Conservation (phyloP, 116 monocot species). For the Phalaenopsis hybrid region DNA sequence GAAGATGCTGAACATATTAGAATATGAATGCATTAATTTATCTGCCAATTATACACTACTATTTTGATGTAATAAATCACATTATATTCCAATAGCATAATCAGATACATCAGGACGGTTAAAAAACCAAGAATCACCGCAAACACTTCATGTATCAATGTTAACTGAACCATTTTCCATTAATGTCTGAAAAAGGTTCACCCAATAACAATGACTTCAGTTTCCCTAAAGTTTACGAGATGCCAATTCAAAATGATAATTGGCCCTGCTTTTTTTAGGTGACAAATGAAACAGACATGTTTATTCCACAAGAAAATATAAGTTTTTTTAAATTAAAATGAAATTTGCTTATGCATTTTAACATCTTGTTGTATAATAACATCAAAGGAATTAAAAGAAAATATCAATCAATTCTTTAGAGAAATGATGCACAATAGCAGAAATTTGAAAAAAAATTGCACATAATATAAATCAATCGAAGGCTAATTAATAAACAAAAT, state of each 20-base stretch:
- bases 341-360: neutral
- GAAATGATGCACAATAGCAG: neutral
- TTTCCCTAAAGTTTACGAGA: slow-evolving; percentile 5
- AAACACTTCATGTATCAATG: neutral
- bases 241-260: neutral
- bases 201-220: slow-evolving; percentile 11
- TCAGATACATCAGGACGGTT: neutral
- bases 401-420: neutral
- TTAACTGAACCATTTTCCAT: slow-evolving; percentile 15
- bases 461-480: neutral
- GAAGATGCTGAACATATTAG: neutral
- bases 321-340: neutral
- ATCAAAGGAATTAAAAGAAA: neutral
- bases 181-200: neutral
- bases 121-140: neutral
- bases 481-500: too few relatives aligned
- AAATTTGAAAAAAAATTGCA: neutral
- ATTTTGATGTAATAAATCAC: neutral
- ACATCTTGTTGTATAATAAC: neutral
- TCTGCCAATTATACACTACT: neutral
- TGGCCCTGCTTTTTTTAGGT: slow-evolving; percentile 9
- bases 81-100: neutral
- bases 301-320: neutral
- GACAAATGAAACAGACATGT: neutral
- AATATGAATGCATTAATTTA: too few relatives aligned